These are phyloP conservation scores for Cystobasidium ongulense DNA, from an alignment of 768 basidiomycete species.

Conservation along the genomic window DNA sequence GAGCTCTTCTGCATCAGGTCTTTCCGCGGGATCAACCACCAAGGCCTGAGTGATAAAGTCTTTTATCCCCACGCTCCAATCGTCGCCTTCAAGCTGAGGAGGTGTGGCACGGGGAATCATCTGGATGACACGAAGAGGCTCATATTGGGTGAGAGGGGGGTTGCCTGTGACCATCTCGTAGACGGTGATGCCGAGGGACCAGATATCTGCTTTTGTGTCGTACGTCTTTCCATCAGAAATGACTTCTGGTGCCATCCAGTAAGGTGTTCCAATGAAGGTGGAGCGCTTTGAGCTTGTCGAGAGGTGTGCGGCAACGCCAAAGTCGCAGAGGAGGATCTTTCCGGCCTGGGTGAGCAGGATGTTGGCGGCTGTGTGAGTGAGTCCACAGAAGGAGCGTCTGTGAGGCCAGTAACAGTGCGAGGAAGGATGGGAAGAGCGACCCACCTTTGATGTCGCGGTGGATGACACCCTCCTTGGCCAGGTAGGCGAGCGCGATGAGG, in stretches of 20 bases:
- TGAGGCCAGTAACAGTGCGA: background rate
- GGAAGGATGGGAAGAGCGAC: constrained; percentile 1
- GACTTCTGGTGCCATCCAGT: constrained; percentile 99
- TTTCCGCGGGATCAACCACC: constrained; percentile 69
- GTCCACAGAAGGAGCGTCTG: background rate
- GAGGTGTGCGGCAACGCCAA: constrained; percentile 90
- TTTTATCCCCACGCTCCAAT: constrained; percentile 65
- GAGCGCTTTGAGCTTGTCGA: constrained; percentile 78
- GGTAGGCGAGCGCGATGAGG: constrained; percentile 72
- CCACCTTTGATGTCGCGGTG: constrained; percentile 84
- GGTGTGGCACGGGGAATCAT: constrained; percentile 74
- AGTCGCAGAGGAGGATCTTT: constrained; percentile 93
- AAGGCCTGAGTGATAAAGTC: constrained; percentile 80
- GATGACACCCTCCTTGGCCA: constrained; percentile 89
- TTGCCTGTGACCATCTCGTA: constrained; percentile 96
- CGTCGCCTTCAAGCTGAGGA: constrained; percentile 55
- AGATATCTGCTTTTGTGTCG: constrained; percentile 95
- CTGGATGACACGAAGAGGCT: constrained; percentile 76
- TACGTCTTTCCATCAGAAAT: constrained; percentile 78
- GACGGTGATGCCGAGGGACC: constrained; percentile 92
- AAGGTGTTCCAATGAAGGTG: constrained; percentile 91
- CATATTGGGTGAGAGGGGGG: constrained; percentile 50
- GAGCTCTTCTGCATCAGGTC: constrained; percentile 81
- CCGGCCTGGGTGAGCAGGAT: constrained; percentile 78
- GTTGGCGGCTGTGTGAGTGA: constrained; percentile 66